These are phyloP conservation scores for Madurella mycetomatis DNA, from an alignment of 2,329 filamentous ascomycete genomes.

Conservation along the genomic window DNA sequence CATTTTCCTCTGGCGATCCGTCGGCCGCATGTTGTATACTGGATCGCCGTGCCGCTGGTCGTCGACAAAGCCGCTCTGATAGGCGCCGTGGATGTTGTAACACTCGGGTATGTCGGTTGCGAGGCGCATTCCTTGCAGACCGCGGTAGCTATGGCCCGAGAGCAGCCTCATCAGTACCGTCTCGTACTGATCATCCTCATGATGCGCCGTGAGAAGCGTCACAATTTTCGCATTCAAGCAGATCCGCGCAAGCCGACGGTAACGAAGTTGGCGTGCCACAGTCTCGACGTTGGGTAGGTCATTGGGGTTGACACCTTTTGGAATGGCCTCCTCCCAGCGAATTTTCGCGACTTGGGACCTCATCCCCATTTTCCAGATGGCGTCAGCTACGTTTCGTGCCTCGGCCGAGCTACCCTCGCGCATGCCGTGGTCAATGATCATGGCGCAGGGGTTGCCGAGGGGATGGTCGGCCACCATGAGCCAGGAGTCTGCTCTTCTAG, in stretches of 20 bases:
- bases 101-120: constrained; percentile 77
- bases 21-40: constrained; percentile 35
- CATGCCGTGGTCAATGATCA: constrained; percentile 56
- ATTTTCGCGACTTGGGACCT: constrained; percentile 18
- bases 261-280: constrained; percentile 68
- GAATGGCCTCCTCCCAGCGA: constrained; percentile 45
- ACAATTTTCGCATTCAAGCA: constrained; percentile 50
- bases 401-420: constrained; percentile 51
- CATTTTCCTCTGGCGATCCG: constrained; percentile 19
- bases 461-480: constrained; percentile 45
- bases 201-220: constrained; percentile 75
- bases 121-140: constrained; percentile 64
- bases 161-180: constrained; percentile 78
- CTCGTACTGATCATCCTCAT: constrained; percentile 87
- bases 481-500: constrained; percentile 33
- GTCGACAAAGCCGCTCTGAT: constrained; percentile 58
- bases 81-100: constrained; percentile 65
- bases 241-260: constrained; percentile 61
- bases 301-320: constrained; percentile 29
- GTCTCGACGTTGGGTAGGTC: constrained; percentile 67
- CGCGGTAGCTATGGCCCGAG: constrained; percentile 62
- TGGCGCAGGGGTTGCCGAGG: constrained; percentile 36
- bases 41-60: constrained; percentile 38
- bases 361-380: constrained; percentile 36
- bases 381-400: constrained; percentile 42